Evolutionary conservation across 2,329 filamentous ascomycete species (phyloP).

Genomic region (Nectriaceae sp.): DNA sequence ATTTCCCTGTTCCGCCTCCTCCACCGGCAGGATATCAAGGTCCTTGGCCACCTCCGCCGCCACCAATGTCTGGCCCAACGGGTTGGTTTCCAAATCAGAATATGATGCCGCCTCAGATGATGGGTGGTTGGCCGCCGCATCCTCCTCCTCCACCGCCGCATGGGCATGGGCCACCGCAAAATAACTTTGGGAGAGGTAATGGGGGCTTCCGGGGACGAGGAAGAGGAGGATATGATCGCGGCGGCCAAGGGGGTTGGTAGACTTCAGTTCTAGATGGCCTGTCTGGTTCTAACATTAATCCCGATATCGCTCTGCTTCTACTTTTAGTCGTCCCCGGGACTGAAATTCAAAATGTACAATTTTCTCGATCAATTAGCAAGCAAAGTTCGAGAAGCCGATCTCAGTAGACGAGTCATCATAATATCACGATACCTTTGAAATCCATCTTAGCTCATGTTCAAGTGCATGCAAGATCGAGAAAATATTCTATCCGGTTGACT

Average conservation of each 20-base stretch:
- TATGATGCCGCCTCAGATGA: conserved; percentile 28
- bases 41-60: conserved; percentile 44
- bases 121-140: conserved; percentile 27
- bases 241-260: conserved; percentile 30
- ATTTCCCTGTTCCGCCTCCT: conserved; percentile 37
- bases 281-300: no score
- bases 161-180: conserved; percentile 18
- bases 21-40: conserved; percentile 42
- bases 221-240: conserved; percentile 35
- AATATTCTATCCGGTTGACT: conserved; percentile 28
- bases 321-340: no score
- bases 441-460: no score
- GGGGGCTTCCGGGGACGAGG: conserved; percentile 31
- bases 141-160: conserved; percentile 23
- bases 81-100: conserved; percentile 32
- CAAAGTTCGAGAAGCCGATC: no score
- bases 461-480: conserved; percentile 8
- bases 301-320: no score
- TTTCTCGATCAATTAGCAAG: no score
- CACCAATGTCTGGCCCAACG: conserved; percentile 21
- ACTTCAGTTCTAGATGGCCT: no score
- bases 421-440: no score
- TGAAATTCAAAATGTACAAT: no score
- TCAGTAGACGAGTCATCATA: no score
- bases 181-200: conserved; percentile 25